Evolutionary conservation across 176 grass and related monocot genomes (phyloP).

Genomic region (Triticum urartu): DNA sequence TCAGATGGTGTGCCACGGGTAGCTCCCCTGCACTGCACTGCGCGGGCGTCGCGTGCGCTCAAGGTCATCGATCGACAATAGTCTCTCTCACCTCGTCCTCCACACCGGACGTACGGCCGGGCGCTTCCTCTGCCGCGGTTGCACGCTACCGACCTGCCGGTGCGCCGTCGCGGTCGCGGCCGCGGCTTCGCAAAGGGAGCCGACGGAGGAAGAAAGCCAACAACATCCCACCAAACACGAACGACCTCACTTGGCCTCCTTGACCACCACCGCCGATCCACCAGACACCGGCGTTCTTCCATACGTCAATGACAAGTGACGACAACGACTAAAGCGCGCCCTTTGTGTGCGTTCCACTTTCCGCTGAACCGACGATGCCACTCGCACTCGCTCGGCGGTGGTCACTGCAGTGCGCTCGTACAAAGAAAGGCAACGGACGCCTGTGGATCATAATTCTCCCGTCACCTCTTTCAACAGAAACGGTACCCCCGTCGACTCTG

Average conservation of each 20-base stretch:
- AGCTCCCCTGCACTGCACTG: not conserved
- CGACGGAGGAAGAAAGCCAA: constrained; percentile 7
- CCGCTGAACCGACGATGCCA: not conserved
- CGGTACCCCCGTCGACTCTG: not conserved
- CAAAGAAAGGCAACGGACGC: not conserved
- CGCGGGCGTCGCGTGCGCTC: not conserved
- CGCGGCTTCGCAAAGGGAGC: constrained; percentile 3
- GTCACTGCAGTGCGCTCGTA: not conserved
- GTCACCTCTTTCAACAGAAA: not conserved
- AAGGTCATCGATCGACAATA: too few relatives aligned
- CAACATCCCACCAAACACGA: constrained; percentile 7
- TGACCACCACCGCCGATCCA: not conserved
- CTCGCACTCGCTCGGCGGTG: not conserved
- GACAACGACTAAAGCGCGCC: not conserved
- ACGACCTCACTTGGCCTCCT: not conserved
- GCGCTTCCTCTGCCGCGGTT: not conserved
- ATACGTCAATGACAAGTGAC: constrained; percentile 1
- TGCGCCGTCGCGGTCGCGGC: constrained; percentile 49
- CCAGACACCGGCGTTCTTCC: not conserved
- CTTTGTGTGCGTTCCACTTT: not conserved
- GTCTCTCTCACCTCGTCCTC: too few relatives aligned
- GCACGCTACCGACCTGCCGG: constrained; percentile 18
- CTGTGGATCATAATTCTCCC: not conserved
- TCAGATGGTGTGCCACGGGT: not conserved
- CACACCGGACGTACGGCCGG: not conserved